Percentiles rank a stretch among this genome's conserved stretches.
Conservation (phyloP, 2,329 filamentous ascomycete genomes). For the Claviceps sp. region DNA sequence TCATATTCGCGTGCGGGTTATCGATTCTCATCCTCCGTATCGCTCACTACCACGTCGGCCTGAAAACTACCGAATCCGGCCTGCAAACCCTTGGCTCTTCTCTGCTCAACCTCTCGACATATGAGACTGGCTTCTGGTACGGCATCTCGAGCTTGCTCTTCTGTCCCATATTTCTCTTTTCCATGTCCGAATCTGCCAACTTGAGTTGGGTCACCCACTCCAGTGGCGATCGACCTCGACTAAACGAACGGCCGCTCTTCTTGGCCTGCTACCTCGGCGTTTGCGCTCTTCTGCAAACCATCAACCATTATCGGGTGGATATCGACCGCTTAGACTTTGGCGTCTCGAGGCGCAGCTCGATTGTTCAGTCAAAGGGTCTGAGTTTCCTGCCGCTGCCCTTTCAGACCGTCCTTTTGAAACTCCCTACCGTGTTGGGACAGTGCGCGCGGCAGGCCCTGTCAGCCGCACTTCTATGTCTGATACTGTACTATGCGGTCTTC, state of each 20-base stretch:
- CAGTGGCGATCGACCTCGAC: slow-evolving; percentile 54
- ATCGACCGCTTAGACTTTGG: slow-evolving; percentile 48
- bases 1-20: slow-evolving; percentile 66
- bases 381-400: slow-evolving; percentile 17
- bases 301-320: slow-evolving; percentile 58
- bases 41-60: slow-evolving; percentile 64
- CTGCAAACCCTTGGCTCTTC: slow-evolving; percentile 49
- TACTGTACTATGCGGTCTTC: slow-evolving; percentile 50
- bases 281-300: slow-evolving; percentile 56
- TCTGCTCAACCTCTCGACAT: slow-evolving; percentile 43
- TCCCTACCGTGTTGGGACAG: slow-evolving; percentile 26
- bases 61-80: slow-evolving; percentile 56
- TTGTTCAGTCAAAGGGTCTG: slow-evolving; percentile 11
- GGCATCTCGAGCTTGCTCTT: slow-evolving; percentile 65
- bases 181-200: slow-evolving; percentile 42
- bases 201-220: slow-evolving; percentile 62
- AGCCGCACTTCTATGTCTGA: slow-evolving; percentile 30
- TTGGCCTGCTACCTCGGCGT: slow-evolving; percentile 57
- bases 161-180: slow-evolving; percentile 69
- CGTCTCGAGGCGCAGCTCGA: slow-evolving; percentile 12
- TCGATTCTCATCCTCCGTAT: slow-evolving; percentile 76
- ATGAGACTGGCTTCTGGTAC: slow-evolving; percentile 66
- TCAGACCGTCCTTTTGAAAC: slow-evolving; percentile 22
- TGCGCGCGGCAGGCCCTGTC: slow-evolving; percentile 27
- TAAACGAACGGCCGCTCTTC: slow-evolving; percentile 83